Evolutionary conservation across 495 filamentous ascomycete species (phyloP), one percentile per base, ranked within the genome.

Genomic region (Lasiosphaeria miniovina): DNA sequence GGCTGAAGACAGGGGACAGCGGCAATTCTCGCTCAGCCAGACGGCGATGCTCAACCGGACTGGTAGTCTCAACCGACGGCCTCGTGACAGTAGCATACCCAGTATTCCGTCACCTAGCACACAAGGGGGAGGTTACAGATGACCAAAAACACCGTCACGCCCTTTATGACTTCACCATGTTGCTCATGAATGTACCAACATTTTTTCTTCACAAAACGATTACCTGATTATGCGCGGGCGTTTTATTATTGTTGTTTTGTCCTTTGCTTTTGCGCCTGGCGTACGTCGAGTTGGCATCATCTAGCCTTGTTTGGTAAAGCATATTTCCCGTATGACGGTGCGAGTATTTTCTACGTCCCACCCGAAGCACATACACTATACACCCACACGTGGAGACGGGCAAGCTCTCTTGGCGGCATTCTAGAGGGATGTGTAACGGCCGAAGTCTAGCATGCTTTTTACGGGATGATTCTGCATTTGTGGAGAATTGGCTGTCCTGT

Each of bases 11-110:
- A 70, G 76, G 52, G 68, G 63, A 1, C 65, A 65, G 41, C 71
- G 77, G 6, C 75, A 79, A 34, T 66, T 72, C 52, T 76, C 77
- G 6, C 61, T 76, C 15, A 62, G 71, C 57, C 77, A 77, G 40
- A 58, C 67, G 1, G 68, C 70, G 43, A 66, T 75, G 62, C 57
- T 78, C 52, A 77, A 72, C 63, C 72, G 77, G 48, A 67, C 69
- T 17, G 71, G 72, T 32, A 80, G 77, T 61, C 56, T 76, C 57
- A 74, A 69, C 57, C 70, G 73, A 53, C 69, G 77, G n/a, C 55
- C 36, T 36, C 75, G 76, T 50, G 70, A 71, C 11, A 76, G 67
- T 40, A 68, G 66, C 36, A 74, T 77, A 50, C 63, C 74, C 17
- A 69, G 61, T 34, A 34, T 63, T 10, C 58, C 54, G 6, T 35